These are phyloP conservation scores for Solanum hybrid DNA, from an alignment of 305 asterid species.

Conservation along the genomic window DNA sequence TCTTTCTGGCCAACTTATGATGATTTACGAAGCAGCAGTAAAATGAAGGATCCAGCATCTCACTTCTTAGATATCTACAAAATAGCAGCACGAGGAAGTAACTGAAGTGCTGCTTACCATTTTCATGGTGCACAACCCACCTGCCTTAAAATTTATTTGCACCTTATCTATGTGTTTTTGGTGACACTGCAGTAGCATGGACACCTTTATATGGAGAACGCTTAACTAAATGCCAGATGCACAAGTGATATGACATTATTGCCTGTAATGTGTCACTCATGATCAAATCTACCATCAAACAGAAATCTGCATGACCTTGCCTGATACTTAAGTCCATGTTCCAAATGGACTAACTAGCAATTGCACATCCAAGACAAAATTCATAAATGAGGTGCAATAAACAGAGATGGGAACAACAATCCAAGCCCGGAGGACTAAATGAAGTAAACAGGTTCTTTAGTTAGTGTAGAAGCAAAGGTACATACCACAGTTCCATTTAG, in stretches of 20 bases:
- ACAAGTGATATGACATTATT: neutral
- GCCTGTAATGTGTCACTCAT: neutral
- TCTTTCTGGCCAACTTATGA: neutral
- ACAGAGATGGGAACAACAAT: neutral
- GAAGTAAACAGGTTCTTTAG: neutral
- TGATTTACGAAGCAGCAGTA: neutral
- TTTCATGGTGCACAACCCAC: neutral
- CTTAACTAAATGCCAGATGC: neutral
- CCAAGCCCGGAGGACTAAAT: neutral
- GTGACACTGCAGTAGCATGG: neutral
- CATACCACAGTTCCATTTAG: conserved; percentile 56
- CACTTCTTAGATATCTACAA: neutral
- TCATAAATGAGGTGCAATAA: neutral
- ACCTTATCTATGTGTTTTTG: neutral
- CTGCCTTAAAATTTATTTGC: neutral
- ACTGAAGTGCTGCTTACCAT: neutral
- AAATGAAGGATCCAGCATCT: neutral
- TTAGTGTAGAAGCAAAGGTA: neutral
- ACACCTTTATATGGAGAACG: conserved; percentile 10
- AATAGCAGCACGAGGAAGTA: neutral
- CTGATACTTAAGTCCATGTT: neutral
- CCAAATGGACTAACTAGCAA: neutral
- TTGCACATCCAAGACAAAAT: neutral
- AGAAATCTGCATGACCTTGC: neutral
- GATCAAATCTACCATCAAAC: neutral